Conservation (phyloP, 805 yeast species). For the Starmerella ratchasimensis region DNA sequence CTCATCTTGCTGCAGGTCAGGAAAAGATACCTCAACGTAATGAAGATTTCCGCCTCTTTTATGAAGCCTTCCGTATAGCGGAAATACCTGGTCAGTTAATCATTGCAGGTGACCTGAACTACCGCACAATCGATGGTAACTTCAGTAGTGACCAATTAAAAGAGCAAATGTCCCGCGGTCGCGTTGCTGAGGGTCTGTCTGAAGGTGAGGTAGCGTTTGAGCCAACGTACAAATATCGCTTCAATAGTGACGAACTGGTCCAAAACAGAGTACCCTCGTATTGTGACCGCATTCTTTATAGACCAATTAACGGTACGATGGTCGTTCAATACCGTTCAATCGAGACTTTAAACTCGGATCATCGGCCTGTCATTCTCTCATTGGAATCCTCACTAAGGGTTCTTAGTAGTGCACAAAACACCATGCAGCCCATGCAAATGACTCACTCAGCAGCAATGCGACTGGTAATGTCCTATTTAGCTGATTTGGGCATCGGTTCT, state of each 20-base stretch:
- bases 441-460: background rate
- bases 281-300: slow-evolving; percentile 72
- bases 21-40: slow-evolving; percentile 46
- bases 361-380: slow-evolving; percentile 48
- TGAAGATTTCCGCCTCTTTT: slow-evolving; percentile 35
- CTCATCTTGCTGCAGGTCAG: slow-evolving; percentile 71
- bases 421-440: background rate
- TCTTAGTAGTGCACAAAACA: background rate
- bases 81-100: slow-evolving; percentile 48
- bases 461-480: background rate
- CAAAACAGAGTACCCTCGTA: slow-evolving; percentile 62
- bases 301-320: background rate
- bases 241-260: slow-evolving; percentile 39
- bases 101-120: slow-evolving; percentile 77
- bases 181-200: slow-evolving; percentile 45
- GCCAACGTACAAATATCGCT: slow-evolving; percentile 67
- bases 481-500: slow-evolving; percentile 1
- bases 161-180: slow-evolving; percentile 30
- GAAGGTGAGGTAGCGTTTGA: slow-evolving; percentile 53
- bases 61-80: slow-evolving; percentile 45
- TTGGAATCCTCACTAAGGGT: slow-evolving; percentile 1
- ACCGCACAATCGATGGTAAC: slow-evolving; percentile 37
- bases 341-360: slow-evolving; percentile 42
- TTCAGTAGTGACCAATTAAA: slow-evolving; percentile 39
- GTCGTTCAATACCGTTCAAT: slow-evolving; percentile 1